Evolutionary conservation across 2,329 filamentous ascomycete genomes (phyloP).

Genomic region (Amphichorda felina): DNA sequence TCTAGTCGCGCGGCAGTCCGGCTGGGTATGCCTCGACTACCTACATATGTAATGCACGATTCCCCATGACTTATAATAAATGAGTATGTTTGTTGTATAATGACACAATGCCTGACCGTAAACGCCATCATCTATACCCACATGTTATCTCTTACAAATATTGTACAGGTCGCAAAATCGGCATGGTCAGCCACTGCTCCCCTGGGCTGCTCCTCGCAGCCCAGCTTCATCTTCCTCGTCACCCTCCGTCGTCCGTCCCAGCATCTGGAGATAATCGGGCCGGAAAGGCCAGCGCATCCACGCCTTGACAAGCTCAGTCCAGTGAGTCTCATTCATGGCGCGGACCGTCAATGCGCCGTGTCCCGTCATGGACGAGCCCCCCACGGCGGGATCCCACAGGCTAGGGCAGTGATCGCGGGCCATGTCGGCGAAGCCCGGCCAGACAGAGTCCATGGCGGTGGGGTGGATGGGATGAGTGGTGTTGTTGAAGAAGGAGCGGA

Average conservation of each 20-base stretch:
- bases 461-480: constrained; percentile 28
- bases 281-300: constrained; percentile 57
- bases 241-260: constrained; percentile 21
- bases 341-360: constrained; percentile 31
- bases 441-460: constrained; percentile 37
- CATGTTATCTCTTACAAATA: no score
- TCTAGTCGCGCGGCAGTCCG: no score
- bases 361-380: constrained; percentile 29
- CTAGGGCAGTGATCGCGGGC: constrained; percentile 21
- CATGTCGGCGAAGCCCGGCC: constrained; percentile 46
- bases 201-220: no score
- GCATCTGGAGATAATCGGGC: constrained; percentile 34
- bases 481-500: constrained; percentile 27
- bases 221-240: background rate
- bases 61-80: no score
- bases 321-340: constrained; percentile 39
- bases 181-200: no score
- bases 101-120: no score
- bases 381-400: constrained; percentile 31
- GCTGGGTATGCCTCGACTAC: no score
- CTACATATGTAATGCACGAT: no score
- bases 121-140: no score
- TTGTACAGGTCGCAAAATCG: no score
- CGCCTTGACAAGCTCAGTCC: constrained; percentile 43
- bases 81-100: no score